Base-by-base conservation (phyloP, 495 filamentous ascomycete genomes). In the Halenospora varia region DNA sequence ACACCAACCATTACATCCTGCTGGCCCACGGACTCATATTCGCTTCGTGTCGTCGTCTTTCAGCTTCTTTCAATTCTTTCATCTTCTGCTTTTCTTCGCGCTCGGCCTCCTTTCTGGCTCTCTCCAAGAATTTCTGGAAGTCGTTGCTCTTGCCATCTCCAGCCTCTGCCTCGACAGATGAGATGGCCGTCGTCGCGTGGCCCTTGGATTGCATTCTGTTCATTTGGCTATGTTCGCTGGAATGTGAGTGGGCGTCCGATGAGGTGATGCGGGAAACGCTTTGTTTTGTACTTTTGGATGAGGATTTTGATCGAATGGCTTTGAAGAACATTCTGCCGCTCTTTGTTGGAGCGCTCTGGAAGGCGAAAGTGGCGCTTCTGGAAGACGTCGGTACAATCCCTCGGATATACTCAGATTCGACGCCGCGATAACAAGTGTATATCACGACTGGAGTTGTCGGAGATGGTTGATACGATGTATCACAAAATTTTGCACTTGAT, bases 21-120 rank as follows among this genome's bases (percentile, higher is more conserved):
- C 51, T 35, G 3, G 56, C 54, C 63, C 63, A 66, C 13, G 63
- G 63, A 56, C 60, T 62, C 57, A 66, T 57, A 48, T 59, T 62
- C 20, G 56, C 45, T 41, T 66, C 54, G 25, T 41, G 47, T 41
- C 44, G 22, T 26, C 44, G 19, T 44, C 35, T 48, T 19, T 59
- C 50, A 2, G 63, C 63, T 17, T 48, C 50, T 23, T 55, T 59
- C 11, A 62, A 48, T 39, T 57, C 52, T 17, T 29, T 55, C 25
- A 53, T 2, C 46, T 22, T 56, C 20, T 47, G 44, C 50, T 51
- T 57, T 54, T 60, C 60, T 18, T 19, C 35, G 17, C 48, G 25
- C 54, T 66, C 63, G 1, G 26, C 63, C 25, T 60, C 63, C 25
- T 40, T 60, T 40, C 40, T 56, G 17, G 63, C 60, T 10, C 61